Percentiles rank a stretch among this genome's conserved stretches.
Conservation (phyloP, 495 filamentous ascomycete genomes). For the Thermochaetoides thermophila region DNA sequence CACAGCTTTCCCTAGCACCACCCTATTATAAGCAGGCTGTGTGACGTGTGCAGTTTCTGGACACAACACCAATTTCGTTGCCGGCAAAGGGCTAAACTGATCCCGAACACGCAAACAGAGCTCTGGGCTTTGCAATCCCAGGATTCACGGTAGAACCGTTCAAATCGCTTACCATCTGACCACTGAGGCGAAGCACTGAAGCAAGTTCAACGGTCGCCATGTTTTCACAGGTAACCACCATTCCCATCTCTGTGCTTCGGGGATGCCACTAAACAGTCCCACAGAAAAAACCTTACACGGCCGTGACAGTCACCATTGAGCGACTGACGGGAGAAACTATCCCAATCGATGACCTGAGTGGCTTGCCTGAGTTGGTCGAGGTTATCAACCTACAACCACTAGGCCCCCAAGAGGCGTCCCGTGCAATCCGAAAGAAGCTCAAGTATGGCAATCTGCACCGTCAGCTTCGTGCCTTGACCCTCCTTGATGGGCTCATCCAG, state of each 20-base stretch:
- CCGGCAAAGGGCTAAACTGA: too few relatives aligned
- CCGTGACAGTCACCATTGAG: conserved; percentile 89
- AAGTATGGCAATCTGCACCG: conserved; percentile 92
- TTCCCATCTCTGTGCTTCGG: not conserved
- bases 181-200: too few relatives aligned
- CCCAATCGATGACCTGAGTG: conserved; percentile 79
- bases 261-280: not conserved
- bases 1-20: too few relatives aligned
- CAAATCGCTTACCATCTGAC: not conserved
- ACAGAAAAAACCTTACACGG: conserved; percentile 87
- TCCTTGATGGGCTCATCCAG: conserved; percentile 87
- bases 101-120: too few relatives aligned
- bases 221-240: conserved; percentile 27
- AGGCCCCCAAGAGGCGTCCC: conserved; percentile 78
- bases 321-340: conserved; percentile 77
- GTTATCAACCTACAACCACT: conserved; percentile 78
- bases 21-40: too few relatives aligned
- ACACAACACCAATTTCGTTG: too few relatives aligned
- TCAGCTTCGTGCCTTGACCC: conserved; percentile 75
- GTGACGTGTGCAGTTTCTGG: too few relatives aligned
- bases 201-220: conserved; percentile 16
- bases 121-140: too few relatives aligned
- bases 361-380: conserved; percentile 88
- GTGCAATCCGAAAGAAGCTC: conserved; percentile 94
- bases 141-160: not conserved